Evolutionary conservation across 2,329 filamentous ascomycete genomes (phyloP), one percentile per base, ranked within the genome.

Genomic region (Thermomyces lanuginosus): DNA sequence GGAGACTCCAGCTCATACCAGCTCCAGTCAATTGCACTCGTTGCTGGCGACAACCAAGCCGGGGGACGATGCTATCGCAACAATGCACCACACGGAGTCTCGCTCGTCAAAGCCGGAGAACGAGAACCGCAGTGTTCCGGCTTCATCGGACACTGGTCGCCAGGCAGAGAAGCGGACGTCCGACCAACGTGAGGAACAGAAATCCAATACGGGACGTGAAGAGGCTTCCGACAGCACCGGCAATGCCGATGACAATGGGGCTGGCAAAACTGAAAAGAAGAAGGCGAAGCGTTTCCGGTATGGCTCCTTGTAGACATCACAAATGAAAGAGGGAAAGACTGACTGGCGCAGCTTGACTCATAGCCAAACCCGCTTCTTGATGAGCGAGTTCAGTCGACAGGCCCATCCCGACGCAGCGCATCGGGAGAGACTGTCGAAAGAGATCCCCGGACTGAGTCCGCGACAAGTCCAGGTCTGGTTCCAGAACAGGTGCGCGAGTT

Each of bases 401-500:
- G 81, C 84, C 13, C 84, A 93, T 48, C 84, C 84, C 5, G 84
- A 95, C 55, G 84, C 84, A 21, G 79, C 80, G 24, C 83, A 92
- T 51, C 68, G 84, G 36, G 84, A 92, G 49, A 68, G 82, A 24
- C 62, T 95, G 19, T 86, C 84, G 3, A 65, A 77, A 36, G 82
- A 93, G 49, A 93, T 95, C 23, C 84, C 86, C 16, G 86, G 84
- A 1, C 58, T 95, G 25, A 92, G 80, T 43, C 81, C 84, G 19
- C 72, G 84, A 34, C 84, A 95, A 49, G 86, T 95, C 13, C 84
- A 95, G 53, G 84, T 95, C 26, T 95, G 84, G 86, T 95, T 95
- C 55, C 84, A 95, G 55, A 95, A 95, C 55, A 72, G 84, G 84
- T 92, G 66, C 42, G 65, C 13, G 18, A 4, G 13, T 7, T 7